Evolutionary conservation across 176 grass and related monocot species (phyloP), one percentile per base, ranked within the genome.

Genomic region (Aegilops bicornis): DNA sequence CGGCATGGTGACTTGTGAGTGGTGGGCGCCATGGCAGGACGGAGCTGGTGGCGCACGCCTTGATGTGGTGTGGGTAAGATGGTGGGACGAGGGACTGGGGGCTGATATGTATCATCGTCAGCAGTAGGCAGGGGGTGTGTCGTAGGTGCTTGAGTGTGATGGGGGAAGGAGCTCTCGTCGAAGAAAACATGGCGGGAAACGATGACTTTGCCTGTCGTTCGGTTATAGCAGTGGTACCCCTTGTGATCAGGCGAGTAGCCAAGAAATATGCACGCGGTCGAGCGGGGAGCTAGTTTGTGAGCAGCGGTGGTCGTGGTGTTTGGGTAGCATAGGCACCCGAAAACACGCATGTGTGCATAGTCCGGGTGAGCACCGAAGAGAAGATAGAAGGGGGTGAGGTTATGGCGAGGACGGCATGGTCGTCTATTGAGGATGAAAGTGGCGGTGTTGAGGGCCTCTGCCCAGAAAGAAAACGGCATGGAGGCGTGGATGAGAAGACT

Each of bases 141-240:
- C 36, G n/a, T 8, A 3, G n/a, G 59, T 62, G 11, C 22, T 10
- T 3, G 22, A 22, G 59, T 10, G 43, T 3, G 8, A 1, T 23
- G 24, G 7, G 8, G 73, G 23, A 43, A 73, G 0, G 3, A 0
- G 3, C 23, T 8, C 6, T 73, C 37, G 19, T 73, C 36, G 2
- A 75, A 75, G 13, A 3, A 17, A 0, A 75, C 42, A 27, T 75
- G 72, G 4, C 42, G 40, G 0, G 42, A 75, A 0, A 14, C 16
- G 0, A 17, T 4, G 0, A 75, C n/a, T 0, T 42, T 42, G 2
- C 23, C 5, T 0, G 72, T 16, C 1, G 13, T 0, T 0, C 22
- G 72, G 27, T 75, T 42, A 7, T 17, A 30, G 42, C 72, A 75
- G 0, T 23, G n/a, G 4, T 27, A 75, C 1, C 72, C 72, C 13